Conservation (phyloP, 345 rosid species). For the Bruguiera parviflora region DNA sequence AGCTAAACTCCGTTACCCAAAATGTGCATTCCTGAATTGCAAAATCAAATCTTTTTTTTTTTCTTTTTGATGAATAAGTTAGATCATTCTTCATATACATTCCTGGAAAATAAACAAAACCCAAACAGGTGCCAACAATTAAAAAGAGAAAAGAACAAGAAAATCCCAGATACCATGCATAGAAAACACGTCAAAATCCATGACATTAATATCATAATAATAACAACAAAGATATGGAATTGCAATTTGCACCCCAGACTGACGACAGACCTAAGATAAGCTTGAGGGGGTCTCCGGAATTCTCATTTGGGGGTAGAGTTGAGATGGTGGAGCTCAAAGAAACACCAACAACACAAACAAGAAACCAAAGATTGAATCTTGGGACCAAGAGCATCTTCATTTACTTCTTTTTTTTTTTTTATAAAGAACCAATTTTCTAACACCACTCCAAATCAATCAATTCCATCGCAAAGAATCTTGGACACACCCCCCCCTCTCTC, state of each 20-base stretch:
- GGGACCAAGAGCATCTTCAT: slow-evolving; percentile 24
- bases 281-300: slow-evolving; percentile 45
- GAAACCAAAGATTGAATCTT: slow-evolving; percentile 16
- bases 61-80: not conserved
- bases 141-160: not conserved
- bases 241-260: not conserved
- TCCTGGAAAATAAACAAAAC: slow-evolving; percentile 4
- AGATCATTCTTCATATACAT: not conserved
- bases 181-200: not conserved
- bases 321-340: slow-evolving; percentile 25
- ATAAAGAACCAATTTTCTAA: not conserved
- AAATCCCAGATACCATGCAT: not conserved
- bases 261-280: slow-evolving; percentile 51
- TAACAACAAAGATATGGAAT: not conserved
- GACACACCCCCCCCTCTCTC: not conserved
- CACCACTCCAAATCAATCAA: slow-evolving; percentile 10
- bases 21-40: not conserved
- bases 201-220: too few relatives aligned
- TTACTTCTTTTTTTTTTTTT: not conserved
- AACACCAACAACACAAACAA: slow-evolving; percentile 16
- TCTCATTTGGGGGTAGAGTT: slow-evolving; percentile 24
- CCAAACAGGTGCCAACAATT: slow-evolving; percentile 2
- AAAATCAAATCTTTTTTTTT: not conserved
- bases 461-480: slow-evolving; percentile 20
- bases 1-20: not conserved